Percentiles rank a stretch among this genome's conserved stretches.
These are phyloP conservation scores for Phytopythium aichiense DNA, from an alignment of 352 stramenopile species.

Conservation along the genomic window DNA sequence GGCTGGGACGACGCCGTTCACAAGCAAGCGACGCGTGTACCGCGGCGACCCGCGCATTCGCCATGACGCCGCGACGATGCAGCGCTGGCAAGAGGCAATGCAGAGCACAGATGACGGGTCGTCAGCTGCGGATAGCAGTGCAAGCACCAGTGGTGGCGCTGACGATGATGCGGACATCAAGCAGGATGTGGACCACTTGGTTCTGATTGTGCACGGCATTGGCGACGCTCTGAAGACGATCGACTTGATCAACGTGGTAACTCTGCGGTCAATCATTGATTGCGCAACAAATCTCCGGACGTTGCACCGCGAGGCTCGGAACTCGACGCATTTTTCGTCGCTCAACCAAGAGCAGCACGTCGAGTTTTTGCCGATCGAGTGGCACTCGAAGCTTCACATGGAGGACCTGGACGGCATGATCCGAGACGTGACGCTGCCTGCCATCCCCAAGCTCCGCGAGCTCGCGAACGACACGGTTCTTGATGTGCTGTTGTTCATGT, in stretches of 20 bases:
- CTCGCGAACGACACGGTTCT: slow-evolving; percentile 93
- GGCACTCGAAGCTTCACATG: slow-evolving; percentile 85
- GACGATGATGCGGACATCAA: slow-evolving; percentile 72
- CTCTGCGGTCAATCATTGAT: slow-evolving; percentile 79
- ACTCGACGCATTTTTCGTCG: slow-evolving; percentile 65
- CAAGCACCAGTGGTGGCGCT: background rate
- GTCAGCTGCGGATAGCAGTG: slow-evolving; percentile 1
- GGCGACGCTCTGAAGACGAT: slow-evolving; percentile 86
- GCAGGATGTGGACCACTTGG: slow-evolving; percentile 76
- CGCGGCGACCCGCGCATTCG: slow-evolving; percentile 70
- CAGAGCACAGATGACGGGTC: slow-evolving; percentile 15
- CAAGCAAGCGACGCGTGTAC: slow-evolving; percentile 76
- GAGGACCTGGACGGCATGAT: slow-evolving; percentile 67
- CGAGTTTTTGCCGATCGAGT: slow-evolving; percentile 84
- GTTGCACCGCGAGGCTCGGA: slow-evolving; percentile 61
- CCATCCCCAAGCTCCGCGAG: slow-evolving; percentile 89
- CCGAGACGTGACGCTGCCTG: slow-evolving; percentile 67
- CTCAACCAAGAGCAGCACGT: slow-evolving; percentile 24
- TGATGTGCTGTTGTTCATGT: slow-evolving; percentile 93
- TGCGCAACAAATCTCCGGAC: slow-evolving; percentile 62
- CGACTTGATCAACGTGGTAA: slow-evolving; percentile 83
- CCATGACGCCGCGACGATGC: slow-evolving; percentile 42
- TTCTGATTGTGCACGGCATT: slow-evolving; percentile 89
- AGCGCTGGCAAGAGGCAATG: slow-evolving; percentile 62
- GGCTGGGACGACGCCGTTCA: slow-evolving; percentile 68